Conservation (phyloP, 2,329 filamentous ascomycete species). For the Paecilomyces variotii region DNA sequence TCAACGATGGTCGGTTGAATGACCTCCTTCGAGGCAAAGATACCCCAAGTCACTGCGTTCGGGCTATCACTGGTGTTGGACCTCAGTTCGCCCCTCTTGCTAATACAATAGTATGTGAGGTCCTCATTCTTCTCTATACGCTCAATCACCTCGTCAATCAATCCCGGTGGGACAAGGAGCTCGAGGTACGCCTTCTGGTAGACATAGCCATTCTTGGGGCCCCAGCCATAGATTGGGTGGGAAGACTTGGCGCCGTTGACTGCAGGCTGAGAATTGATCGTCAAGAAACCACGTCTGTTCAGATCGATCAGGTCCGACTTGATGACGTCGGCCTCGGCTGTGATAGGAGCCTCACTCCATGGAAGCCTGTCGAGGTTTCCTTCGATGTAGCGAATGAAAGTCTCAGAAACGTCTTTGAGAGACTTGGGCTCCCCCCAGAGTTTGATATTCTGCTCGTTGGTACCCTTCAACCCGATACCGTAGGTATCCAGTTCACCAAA, state of each 20-base stretch:
- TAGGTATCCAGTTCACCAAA: conserved; percentile 95
- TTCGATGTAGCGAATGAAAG: conserved; percentile 80
- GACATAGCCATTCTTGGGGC: conserved; percentile 87
- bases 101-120: conserved; percentile 90
- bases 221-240: conserved; percentile 86
- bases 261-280: conserved; percentile 95
- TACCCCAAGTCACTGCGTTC: conserved; percentile 98
- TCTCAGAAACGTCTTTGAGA: conserved; percentile 67
- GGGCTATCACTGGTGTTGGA: conserved; percentile 80
- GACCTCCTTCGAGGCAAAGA: conserved; percentile 97
- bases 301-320: conserved; percentile 68
- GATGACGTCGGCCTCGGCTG: conserved; percentile 71
- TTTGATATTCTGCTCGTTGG: conserved; percentile 91
- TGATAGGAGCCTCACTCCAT: conserved; percentile 88
- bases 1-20: conserved; percentile 99
- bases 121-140: conserved; percentile 72
- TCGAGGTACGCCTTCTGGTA: conserved; percentile 98
- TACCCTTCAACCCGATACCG: conserved; percentile 85
- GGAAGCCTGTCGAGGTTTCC: conserved; percentile 74
- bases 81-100: conserved; percentile 69
- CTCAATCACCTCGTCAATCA: conserved; percentile 68
- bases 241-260: conserved; percentile 85
- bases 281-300: conserved; percentile 80
- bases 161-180: conserved; percentile 71
- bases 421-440: conserved; percentile 83